A percentile compares a stretch with the other conserved stretches of the same genome.
phyloP scores from a whole-genome alignment of 2,329 filamentous ascomycete species.

The Diaporthe ilicicola region DNA sequence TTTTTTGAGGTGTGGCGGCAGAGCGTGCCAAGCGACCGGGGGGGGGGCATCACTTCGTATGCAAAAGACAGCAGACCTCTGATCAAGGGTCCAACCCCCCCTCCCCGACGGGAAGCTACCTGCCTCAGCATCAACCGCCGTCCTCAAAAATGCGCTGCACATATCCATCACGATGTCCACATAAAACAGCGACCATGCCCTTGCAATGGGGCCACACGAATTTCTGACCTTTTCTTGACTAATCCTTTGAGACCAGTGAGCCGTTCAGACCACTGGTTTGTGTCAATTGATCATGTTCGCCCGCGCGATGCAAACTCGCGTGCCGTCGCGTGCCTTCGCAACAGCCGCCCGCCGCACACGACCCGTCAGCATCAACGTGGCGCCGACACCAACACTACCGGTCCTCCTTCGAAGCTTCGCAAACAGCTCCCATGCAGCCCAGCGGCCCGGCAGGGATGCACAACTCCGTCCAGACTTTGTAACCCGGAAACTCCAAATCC shows the following conservation, averaged over 20 bases:
- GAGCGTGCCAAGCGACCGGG: too few relatives aligned
- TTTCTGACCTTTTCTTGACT: slow-evolving; percentile 29
- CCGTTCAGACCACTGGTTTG: neutral
- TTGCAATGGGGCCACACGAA: slow-evolving; percentile 23
- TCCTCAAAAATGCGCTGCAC: slow-evolving; percentile 33
- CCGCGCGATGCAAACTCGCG: slow-evolving; percentile 25
- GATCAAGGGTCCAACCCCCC: too few relatives aligned
- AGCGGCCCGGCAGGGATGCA: neutral
- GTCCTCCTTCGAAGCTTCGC: neutral
- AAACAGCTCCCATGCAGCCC: neutral
- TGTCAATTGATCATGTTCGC: slow-evolving; percentile 9
- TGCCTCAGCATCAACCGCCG: slow-evolving; percentile 7
- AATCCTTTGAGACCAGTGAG: neutral
- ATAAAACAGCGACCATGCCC: slow-evolving; percentile 22
- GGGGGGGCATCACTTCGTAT: too few relatives aligned
- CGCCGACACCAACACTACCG: neutral
- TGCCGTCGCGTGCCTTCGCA: slow-evolving; percentile 24
- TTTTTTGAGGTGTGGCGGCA: too few relatives aligned
- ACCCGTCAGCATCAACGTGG: neutral
- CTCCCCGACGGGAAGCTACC: neutral
- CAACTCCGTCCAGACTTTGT: neutral
- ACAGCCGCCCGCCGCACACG: neutral
- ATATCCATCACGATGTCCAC: slow-evolving; percentile 30
- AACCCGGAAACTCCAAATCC: slow-evolving; percentile 22
- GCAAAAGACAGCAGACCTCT: too few relatives aligned